Evolutionary conservation across 2,329 filamentous ascomycete genomes (phyloP).

Genomic region (Penicillium sp.): DNA sequence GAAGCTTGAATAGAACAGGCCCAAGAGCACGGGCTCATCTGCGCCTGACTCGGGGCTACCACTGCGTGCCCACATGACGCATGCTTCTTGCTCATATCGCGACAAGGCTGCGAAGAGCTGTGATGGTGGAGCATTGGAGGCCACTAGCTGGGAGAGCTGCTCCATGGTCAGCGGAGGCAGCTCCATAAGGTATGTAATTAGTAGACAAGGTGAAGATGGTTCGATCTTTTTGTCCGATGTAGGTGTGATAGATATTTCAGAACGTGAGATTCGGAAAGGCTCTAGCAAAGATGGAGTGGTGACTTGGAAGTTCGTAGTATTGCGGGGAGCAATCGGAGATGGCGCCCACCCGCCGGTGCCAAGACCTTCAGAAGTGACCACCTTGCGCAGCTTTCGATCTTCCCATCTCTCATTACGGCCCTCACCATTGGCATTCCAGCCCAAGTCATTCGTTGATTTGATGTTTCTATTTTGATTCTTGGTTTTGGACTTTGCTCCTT

Average conservation of each 20-base stretch:
- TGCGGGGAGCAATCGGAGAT: slow-evolving; percentile 36
- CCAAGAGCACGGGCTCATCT: slow-evolving; percentile 30
- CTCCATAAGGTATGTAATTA: slow-evolving; percentile 24
- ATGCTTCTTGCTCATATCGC: slow-evolving; percentile 37
- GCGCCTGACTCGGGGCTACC: slow-evolving; percentile 11
- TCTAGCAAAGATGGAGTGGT: slow-evolving; percentile 1
- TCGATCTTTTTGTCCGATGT: background rate
- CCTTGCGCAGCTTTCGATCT: slow-evolving; percentile 38
- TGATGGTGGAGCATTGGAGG: slow-evolving; percentile 29
- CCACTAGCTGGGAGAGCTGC: slow-evolving; percentile 30
- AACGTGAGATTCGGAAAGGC: background rate
- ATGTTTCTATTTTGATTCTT: slow-evolving; percentile 26
- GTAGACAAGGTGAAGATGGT: background rate
- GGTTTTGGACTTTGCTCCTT: slow-evolving; percentile 31
- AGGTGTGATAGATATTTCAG: background rate
- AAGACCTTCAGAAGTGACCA: slow-evolving; percentile 43
- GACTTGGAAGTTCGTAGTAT: slow-evolving; percentile 12
- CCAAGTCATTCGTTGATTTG: slow-evolving; percentile 25
- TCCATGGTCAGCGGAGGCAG: slow-evolving; percentile 30
- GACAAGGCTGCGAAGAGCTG: slow-evolving; percentile 37
- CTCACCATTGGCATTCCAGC: slow-evolving; percentile 23
- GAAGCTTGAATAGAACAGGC: slow-evolving; percentile 40
- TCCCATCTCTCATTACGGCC: slow-evolving; percentile 20
- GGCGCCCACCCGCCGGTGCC: slow-evolving; percentile 30
- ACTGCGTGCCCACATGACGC: slow-evolving; percentile 26